A percentile compares a stretch with the other conserved stretches of the same genome.
Conservation (phyloP, 176 grass and related monocot genomes). For the Otatea glauca region DNA sequence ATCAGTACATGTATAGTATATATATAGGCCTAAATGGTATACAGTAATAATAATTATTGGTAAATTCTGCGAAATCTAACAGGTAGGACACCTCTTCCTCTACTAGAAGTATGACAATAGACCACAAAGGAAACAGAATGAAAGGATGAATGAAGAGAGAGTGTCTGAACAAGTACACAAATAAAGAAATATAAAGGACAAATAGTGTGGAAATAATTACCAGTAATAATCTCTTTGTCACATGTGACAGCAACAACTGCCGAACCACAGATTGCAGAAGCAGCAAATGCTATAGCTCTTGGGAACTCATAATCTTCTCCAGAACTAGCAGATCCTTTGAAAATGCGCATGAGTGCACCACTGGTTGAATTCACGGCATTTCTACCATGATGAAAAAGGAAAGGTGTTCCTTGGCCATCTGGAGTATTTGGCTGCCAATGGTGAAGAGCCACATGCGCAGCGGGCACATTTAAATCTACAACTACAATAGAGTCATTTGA, state of each 20-base stretch:
- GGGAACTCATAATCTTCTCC: conserved; percentile 82
- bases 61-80: neutral
- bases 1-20: neutral
- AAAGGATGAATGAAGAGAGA: neutral
- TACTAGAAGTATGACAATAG: neutral
- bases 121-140: neutral
- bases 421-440: conserved; percentile 98
- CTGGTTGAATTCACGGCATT: conserved; percentile 59
- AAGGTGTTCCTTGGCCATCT: conserved; percentile 94
- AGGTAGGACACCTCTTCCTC: neutral
- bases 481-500: conserved; percentile 88
- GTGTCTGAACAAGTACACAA: neutral
- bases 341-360: conserved; percentile 91
- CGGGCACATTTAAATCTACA: conserved; percentile 74
- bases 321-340: conserved; percentile 73
- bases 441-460: conserved; percentile 86
- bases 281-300: conserved; percentile 84
- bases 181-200: conserved; percentile 31
- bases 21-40: neutral
- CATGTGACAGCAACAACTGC: conserved; percentile 85
- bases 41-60: neutral
- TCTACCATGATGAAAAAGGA: conserved; percentile 88
- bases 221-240: conserved; percentile 90
- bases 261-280: conserved; percentile 68
- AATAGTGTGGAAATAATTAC: conserved; percentile 56